phyloP scores from a whole-genome alignment of 2,329 filamentous ascomycete genomes.

The Immersiporthe knoxdaviesiana region DNA sequence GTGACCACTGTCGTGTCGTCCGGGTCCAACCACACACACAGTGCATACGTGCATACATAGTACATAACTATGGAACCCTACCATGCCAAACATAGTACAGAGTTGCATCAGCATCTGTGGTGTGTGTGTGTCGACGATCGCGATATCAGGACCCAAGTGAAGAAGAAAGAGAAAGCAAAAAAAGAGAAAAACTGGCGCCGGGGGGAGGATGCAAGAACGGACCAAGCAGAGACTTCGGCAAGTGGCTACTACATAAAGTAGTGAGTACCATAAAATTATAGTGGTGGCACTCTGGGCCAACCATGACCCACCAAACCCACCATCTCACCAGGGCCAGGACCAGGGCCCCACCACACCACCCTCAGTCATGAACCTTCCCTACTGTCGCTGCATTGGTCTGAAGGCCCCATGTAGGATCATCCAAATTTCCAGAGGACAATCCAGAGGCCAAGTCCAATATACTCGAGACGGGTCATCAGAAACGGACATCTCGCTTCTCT shows the following conservation, averaged over 20 bases:
- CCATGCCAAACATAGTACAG: not conserved
- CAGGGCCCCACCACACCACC: conserved; percentile 1
- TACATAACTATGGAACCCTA: not conserved
- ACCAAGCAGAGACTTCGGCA: conserved; percentile 22
- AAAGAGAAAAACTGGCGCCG: not conserved
- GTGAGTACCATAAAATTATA: conserved; percentile 2
- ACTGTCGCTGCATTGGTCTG: not conserved
- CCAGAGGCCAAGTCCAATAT: not conserved
- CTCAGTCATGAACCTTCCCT: conserved; percentile 2
- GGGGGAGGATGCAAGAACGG: conserved; percentile 5
- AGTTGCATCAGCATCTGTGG: not conserved
- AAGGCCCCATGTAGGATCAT: not conserved
- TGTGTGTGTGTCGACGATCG: conserved; percentile 18
- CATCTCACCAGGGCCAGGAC: not conserved
- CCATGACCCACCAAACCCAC: not conserved
- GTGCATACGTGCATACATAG: not conserved
- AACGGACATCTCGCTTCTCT: conserved; percentile 12
- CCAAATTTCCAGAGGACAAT: not conserved
- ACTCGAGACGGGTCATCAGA: conserved; percentile 21
- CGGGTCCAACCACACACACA: not conserved
- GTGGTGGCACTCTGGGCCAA: conserved; percentile 1
- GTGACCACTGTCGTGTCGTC: not conserved
- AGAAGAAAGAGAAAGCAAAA: conserved; percentile 9
- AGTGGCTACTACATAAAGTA: too few species aligned
- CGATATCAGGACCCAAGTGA: conserved; percentile 19